A percentile compares a stretch with the other conserved stretches of the same genome.
phyloP scores from a whole-genome alignment of 352 stramenopile species.

The Globisporangium lucens region DNA sequence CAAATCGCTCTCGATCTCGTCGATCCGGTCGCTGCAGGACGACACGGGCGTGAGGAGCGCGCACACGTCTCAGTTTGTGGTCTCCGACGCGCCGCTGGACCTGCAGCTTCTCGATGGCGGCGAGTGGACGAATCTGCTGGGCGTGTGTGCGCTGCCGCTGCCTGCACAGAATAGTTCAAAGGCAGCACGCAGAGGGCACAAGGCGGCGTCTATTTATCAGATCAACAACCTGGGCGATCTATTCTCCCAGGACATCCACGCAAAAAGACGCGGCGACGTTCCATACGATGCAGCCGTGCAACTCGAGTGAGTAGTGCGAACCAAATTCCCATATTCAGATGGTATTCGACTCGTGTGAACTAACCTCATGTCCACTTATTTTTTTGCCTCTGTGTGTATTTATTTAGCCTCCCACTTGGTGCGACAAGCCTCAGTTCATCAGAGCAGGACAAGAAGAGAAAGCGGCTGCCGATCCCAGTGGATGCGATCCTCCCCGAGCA shows the following conservation, averaged over 20 bases:
- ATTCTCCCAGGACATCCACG: conserved; percentile 51
- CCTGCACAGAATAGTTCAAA: neutral
- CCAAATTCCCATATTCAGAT: neutral
- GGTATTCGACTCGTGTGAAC: neutral
- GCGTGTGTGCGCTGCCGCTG: conserved; percentile 37
- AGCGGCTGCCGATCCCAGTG: conserved; percentile 40
- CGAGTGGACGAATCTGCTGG: conserved; percentile 53
- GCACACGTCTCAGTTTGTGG: conserved; percentile 46
- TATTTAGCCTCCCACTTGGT: conserved; percentile 48
- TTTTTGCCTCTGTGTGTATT: conserved; percentile 5
- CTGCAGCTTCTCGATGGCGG: conserved; percentile 55
- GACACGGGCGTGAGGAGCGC: conserved; percentile 21
- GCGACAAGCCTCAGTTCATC: conserved; percentile 31
- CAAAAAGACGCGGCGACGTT: conserved; percentile 24
- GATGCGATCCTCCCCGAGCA: conserved; percentile 63
- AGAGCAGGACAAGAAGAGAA: conserved; percentile 18
- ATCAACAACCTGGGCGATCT: conserved; percentile 67
- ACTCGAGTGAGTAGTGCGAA: conserved; percentile 44
- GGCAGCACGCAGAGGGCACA: conserved; percentile 16
- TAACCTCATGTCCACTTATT: neutral
- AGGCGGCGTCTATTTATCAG: conserved; percentile 46
- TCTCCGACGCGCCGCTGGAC: conserved; percentile 55
- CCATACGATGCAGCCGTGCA: conserved; percentile 50
- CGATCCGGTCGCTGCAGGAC: conserved; percentile 40
- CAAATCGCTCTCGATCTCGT: conserved; percentile 32